A percentile compares a stretch with the other conserved stretches of the same genome.
Evolutionary conservation across 352 stramenopile genomes (phyloP).

Genomic region (Phytophthora quininea): DNA sequence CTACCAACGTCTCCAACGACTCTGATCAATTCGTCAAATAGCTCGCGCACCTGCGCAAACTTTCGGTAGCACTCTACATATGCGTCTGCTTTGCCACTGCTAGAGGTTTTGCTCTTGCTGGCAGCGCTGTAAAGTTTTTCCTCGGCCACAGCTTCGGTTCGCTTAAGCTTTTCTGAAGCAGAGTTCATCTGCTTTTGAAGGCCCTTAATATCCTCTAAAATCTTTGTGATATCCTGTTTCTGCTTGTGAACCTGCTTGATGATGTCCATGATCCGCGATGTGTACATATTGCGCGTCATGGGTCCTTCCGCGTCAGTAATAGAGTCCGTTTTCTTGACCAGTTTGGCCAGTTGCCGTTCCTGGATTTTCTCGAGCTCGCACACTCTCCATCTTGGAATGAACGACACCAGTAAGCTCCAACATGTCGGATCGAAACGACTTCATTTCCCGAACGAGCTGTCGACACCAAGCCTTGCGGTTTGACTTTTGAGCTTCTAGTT

Average conservation of each 20-base stretch:
- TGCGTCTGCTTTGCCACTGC: conserved; percentile 30
- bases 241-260: conserved; percentile 92
- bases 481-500: conserved; percentile 48
- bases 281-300: conserved; percentile 85
- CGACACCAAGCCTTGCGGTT: conserved; percentile 59
- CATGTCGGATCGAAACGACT: conserved; percentile 66
- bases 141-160: conserved; percentile 80
- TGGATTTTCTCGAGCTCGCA: conserved; percentile 65
- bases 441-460: conserved; percentile 74
- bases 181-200: conserved; percentile 86
- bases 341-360: conserved; percentile 34
- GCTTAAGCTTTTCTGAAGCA: conserved; percentile 79
- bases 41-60: conserved; percentile 78
- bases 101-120: conserved; percentile 35
- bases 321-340: conserved; percentile 21
- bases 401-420: conserved; percentile 64
- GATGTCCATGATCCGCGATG: conserved; percentile 90
- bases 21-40: conserved; percentile 85
- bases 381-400: conserved; percentile 71
- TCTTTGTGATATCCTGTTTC: conserved; percentile 85
- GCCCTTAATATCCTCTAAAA: conserved; percentile 76
- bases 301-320: conserved; percentile 2
- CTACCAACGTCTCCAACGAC: conserved; percentile 70
- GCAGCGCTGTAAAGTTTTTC: conserved; percentile 84
- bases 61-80: conserved; percentile 88